Conservation (phyloP, 495 filamentous ascomycete species). For the Tuber brumale region DNA sequence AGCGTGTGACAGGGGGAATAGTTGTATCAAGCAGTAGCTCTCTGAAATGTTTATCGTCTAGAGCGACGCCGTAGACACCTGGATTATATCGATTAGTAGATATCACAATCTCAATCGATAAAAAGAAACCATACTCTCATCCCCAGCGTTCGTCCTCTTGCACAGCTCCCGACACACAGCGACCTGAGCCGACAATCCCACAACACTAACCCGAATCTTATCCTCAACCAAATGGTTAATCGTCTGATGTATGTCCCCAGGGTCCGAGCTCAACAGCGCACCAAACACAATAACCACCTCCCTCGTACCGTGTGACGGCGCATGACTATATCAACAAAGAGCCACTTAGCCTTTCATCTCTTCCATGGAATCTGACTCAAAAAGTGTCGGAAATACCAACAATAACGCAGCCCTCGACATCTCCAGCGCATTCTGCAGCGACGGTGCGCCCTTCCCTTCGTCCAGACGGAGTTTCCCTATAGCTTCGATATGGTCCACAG, state of each 20-base stretch:
- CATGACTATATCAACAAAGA: conserved; percentile 53
- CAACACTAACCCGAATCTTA: conserved; percentile 75
- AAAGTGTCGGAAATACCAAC: conserved; percentile 47
- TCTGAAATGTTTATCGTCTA: conserved; percentile 81
- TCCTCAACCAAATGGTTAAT: conserved; percentile 68
- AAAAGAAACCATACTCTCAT: conserved; percentile 48
- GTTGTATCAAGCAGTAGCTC: conserved; percentile 84
- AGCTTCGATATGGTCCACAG: conserved; percentile 74
- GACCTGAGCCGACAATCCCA: conserved; percentile 85
- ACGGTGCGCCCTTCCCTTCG: conserved; percentile 82
- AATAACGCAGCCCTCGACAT: conserved; percentile 86
- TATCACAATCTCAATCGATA: neutral
- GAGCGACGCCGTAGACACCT: conserved; percentile 65
- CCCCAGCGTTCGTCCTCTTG: conserved; percentile 70
- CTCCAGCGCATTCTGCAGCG: conserved; percentile 89
- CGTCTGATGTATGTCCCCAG: conserved; percentile 90
- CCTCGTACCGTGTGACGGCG: conserved; percentile 84
- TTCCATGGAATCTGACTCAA: conserved; percentile 13
- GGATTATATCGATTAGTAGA: conserved; percentile 8
- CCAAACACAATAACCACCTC: conserved; percentile 90
- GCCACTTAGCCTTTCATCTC: conserved; percentile 21
- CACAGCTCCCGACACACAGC: conserved; percentile 90
- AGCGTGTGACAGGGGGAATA: conserved; percentile 74
- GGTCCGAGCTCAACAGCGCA: conserved; percentile 80
- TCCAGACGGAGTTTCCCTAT: conserved; percentile 62